Evolutionary conservation across 352 stramenopile genomes (phyloP).

Genomic region (Pythium apleroticum): DNA sequence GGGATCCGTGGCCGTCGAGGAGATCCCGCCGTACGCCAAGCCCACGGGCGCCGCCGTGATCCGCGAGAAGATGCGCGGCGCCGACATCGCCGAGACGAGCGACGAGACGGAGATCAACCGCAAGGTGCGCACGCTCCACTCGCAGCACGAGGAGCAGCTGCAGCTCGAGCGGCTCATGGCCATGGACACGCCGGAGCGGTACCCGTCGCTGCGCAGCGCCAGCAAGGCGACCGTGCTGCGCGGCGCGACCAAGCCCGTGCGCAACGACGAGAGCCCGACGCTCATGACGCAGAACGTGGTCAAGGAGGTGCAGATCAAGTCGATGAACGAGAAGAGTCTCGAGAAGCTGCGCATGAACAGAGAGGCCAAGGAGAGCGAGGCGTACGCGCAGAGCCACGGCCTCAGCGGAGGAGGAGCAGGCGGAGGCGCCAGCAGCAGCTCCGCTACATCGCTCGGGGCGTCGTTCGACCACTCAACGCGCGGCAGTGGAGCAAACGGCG

Average conservation of each 20-base stretch:
- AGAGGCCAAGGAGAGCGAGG: constrained; percentile 62
- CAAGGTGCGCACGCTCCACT: constrained; percentile 61
- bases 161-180: constrained; percentile 75
- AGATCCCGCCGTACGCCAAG: constrained; percentile 81
- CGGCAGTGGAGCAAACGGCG: constrained; percentile 12
- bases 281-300: constrained; percentile 75
- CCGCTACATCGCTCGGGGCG: constrained; percentile 21
- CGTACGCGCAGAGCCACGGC: constrained; percentile 1
- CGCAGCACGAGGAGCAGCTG: constrained; percentile 75
- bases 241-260: constrained; percentile 62
- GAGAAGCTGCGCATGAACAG: constrained; percentile 79
- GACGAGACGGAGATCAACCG: constrained; percentile 71
- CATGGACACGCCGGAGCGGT: constrained; percentile 53
- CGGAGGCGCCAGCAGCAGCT: not conserved
- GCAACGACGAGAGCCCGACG: constrained; percentile 61
- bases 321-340: constrained; percentile 82
- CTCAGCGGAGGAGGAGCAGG: not conserved
- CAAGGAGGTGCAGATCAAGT: constrained; percentile 90
- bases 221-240: constrained; percentile 62
- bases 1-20: constrained; percentile 20
- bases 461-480: constrained; percentile 28
- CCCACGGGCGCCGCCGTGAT: constrained; percentile 82
- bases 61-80: constrained; percentile 74
- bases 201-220: constrained; percentile 56
- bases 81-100: constrained; percentile 67